A percentile compares a stretch with the other conserved stretches of the same genome.
These are phyloP conservation scores for Blastocystis sp. DNA, from an alignment of 352 stramenopile species.

Conservation along the genomic window DNA sequence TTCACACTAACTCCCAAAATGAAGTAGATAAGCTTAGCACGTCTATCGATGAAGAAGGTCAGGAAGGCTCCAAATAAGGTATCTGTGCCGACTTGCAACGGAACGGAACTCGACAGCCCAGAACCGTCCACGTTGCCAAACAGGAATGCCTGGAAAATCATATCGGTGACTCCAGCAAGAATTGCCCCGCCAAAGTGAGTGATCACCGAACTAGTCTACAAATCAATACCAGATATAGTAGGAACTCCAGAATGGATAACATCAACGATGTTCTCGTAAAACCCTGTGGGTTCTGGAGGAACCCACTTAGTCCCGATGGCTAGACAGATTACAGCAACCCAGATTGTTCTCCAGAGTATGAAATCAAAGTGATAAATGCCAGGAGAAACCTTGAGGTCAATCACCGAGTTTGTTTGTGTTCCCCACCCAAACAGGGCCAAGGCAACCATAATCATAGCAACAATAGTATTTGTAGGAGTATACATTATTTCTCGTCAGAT, in stretches of 20 bases:
- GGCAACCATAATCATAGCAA: background rate
- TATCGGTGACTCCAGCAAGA: background rate
- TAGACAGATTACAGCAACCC: background rate
- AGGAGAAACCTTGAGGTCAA: background rate
- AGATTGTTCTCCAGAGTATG: conserved; percentile 19
- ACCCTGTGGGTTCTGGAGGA: background rate
- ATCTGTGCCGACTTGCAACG: background rate
- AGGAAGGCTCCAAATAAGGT: conserved; percentile 6
- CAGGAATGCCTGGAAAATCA: conserved; percentile 28
- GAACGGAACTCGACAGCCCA: conserved; percentile 1
- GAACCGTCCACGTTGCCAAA: background rate
- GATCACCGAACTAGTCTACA: background rate
- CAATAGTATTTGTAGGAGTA: background rate
- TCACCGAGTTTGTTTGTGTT: background rate
- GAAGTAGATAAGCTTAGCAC: background rate
- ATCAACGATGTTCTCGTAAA: background rate
- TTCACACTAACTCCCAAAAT: conserved; percentile 2
- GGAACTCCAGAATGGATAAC: background rate
- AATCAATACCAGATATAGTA: background rate
- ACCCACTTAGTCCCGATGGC: background rate
- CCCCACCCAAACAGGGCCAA: background rate
- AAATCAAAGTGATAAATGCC: conserved; percentile 36
- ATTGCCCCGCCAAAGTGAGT: background rate
- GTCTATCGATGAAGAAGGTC: background rate
- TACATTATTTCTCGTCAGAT: background rate